Evolutionary conservation across 495 filamentous ascomycete genomes (phyloP).

Genomic region (Penicillium pancosmium): DNA sequence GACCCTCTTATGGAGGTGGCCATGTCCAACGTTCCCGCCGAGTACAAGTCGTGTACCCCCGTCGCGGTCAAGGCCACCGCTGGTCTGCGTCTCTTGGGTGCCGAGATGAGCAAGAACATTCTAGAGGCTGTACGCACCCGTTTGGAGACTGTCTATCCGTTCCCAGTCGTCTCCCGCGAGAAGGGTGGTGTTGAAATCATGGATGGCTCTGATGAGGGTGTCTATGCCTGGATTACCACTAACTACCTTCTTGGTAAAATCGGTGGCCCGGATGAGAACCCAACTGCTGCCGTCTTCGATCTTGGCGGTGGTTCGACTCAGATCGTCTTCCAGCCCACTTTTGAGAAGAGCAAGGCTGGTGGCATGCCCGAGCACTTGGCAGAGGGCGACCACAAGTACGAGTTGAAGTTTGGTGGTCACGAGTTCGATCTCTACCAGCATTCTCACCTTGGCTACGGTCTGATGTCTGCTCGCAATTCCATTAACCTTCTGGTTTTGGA

Average conservation of each 20-base stretch:
- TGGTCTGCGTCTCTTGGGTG: conserved; percentile 80
- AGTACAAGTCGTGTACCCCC: conserved; percentile 83
- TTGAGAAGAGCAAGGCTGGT: conserved; percentile 68
- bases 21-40: conserved; percentile 78
- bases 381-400: conserved; percentile 95
- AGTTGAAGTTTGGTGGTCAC: conserved; percentile 85
- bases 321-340: conserved; percentile 98
- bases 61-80: conserved; percentile 97
- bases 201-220: conserved; percentile 93
- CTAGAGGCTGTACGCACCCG: conserved; percentile 80
- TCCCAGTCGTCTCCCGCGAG: conserved; percentile 84
- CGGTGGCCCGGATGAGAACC: conserved; percentile 83
- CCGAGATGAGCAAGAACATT: conserved; percentile 80
- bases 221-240: conserved; percentile 99
- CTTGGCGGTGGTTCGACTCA: conserved; percentile 96
- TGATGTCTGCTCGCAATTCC: conserved; percentile 89
- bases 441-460: conserved; percentile 94
- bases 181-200: conserved; percentile 91
- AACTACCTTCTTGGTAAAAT: conserved; percentile 99
- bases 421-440: conserved; percentile 97
- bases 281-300: conserved; percentile 93
- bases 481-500: conserved; percentile 75
- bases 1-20: conserved; percentile 87
- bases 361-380: conserved; percentile 88
- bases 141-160: conserved; percentile 88